phyloP scores from a whole-genome alignment of 108 stramenopile genomes.

The Cyclotella cryptica region DNA sequence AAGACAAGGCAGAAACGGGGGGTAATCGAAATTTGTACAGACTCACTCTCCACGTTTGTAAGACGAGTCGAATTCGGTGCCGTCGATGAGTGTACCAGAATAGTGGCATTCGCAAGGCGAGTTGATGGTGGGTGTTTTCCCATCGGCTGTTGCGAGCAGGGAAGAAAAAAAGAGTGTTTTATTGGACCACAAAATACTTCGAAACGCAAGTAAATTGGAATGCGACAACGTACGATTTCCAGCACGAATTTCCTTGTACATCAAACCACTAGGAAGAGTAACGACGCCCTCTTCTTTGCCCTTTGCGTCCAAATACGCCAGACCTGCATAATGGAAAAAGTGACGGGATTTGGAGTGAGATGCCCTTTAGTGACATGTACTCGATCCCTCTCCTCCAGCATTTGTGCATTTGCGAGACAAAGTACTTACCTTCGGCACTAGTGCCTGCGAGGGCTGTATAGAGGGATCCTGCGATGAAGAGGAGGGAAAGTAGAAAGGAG shows the following conservation, averaged over 20 bases:
- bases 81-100: constrained; percentile 61
- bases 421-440: constrained; percentile 42
- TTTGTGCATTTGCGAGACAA: no score
- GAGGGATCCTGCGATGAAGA: constrained; percentile 53
- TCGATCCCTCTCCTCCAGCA: no score
- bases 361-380: neutral
- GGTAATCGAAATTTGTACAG: no score
- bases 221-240: constrained; percentile 64
- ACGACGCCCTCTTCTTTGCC: constrained; percentile 79
- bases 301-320: constrained; percentile 80
- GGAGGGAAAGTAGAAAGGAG: constrained; percentile 47
- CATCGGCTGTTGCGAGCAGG: constrained; percentile 24
- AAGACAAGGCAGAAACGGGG: no score
- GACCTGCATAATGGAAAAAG: constrained; percentile 34
- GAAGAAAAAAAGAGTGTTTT: neutral
- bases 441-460: constrained; percentile 69
- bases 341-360: neutral
- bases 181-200: neutral
- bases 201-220: neutral
- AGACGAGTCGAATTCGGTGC: constrained; percentile 65
- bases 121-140: constrained; percentile 47
- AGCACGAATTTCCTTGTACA: constrained; percentile 79
- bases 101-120: constrained; percentile 59
- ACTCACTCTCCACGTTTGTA: constrained; percentile 50
- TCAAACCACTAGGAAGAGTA: constrained; percentile 73